Base-by-base conservation (phyloP, 1,284 basidiomycete genomes). In the Marasmius tenuissimus region DNA sequence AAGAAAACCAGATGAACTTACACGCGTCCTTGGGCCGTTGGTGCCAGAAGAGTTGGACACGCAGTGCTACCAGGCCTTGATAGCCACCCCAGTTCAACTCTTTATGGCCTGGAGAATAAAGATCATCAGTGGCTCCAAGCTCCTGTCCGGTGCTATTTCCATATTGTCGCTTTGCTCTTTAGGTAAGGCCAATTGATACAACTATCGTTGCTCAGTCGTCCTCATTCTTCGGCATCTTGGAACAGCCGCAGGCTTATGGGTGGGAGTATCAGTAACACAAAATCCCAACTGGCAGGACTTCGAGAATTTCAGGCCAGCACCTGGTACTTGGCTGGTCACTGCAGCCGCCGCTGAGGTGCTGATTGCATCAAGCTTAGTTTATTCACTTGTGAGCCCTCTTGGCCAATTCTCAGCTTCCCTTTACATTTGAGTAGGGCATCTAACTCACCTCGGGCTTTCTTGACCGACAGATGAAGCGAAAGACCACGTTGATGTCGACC, bases 81-180 rank as follows among this genome's bases (percentile, higher is more conserved):
- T 72, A 39, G 69, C 67, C 11, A 68, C 67, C 3, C 70, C 70
- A 1, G 68, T 69, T 9, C 70, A 72, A 50, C 40, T 67, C 5
- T 70, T 72, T 52, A 65, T 70, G 50, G 67, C 67, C 0, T 69
- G 68, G 69, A 50, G 69, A 39, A 69, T 72, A 33, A 56, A 58
- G 9, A 45, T 62, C 47, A 60, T 64, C 27, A 61, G 57, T 10
- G 14, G 12, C 42, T 45, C 42, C 6, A 50, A n/a, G 16, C 34
- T 54, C 16, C 18, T 57, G 14, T 33, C 53, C 18, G 20, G 34
- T 10, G 11, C 59, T 12, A 59, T 60, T 10, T 49, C 33, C 5
- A 27, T 39, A 10, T 27, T 58, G 12, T 35, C 60, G 1, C 16
- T 64, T 7, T 52, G 27, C 42, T 59, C 63, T 18, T 37, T 64